Evolutionary conservation across 192 early-diverging fungal species (phyloP), one percentile per base, ranked within the genome.

Genomic region (Umbelopsis isabellina): DNA sequence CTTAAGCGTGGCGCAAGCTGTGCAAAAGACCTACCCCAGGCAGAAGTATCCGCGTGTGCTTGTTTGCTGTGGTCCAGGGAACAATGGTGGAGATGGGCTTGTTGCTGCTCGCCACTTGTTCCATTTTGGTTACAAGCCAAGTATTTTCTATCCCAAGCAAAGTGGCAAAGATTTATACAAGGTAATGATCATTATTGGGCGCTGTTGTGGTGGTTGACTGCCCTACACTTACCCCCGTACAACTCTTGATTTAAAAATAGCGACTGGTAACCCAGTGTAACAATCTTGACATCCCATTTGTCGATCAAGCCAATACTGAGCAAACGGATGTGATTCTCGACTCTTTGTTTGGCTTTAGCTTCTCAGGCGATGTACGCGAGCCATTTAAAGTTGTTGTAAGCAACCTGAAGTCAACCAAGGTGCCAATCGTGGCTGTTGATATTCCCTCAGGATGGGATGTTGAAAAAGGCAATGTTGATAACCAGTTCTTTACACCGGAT

Each of bases 31-130:
- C 22, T 95, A 92, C 76, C 81, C 83, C 25, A 74, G 64, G 8
- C 78, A 85, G 6, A 74, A 55, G 15, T 68, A 83, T 50, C 68
- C 84, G 3, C 82, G 80, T 27, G 84, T 94, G 8, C 75, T 93
- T 8, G 82, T 96, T 15, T 91, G 89, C 75, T 85, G 88, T 55
- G 94, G 92, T 2, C 91, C 91, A 44, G 97, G 74, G 67, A 73
- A 99, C 76, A 99, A 99, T 79, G 97, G 97, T 30, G 96, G 96
- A 18, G 97, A 99, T 80, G 97, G 89, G 85, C 84, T 99, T 18
- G 97, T 99, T 27, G 94, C 94, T 16, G 96, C 96, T 13, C 87
- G 96, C 30, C 96, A 98, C 72, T 76, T 99, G 23, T 73, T 70
- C 22, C 95, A 95, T 78, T 99, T 96, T 86, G 96, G 96, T 8